phyloP scores from a whole-genome alignment of 495 filamentous ascomycete genomes.

The Penicillium chermesinum region DNA sequence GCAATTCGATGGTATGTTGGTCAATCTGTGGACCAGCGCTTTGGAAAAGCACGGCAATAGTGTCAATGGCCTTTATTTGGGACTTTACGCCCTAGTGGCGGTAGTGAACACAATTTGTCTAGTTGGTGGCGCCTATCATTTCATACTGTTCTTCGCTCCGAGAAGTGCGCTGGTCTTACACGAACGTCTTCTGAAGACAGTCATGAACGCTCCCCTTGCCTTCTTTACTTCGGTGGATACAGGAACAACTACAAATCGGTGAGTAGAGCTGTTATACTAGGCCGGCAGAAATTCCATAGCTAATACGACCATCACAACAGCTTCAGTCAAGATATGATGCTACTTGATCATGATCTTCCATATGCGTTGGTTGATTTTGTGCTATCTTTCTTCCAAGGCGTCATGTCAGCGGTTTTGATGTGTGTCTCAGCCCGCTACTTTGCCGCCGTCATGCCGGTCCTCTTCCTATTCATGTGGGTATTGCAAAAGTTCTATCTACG shows the following conservation, averaged over 20 bases:
- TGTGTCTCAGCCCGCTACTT: slow-evolving; percentile 5
- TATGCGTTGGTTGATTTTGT: not conserved
- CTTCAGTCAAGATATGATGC: slow-evolving; percentile 13
- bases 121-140: slow-evolving; percentile 1
- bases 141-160: not conserved
- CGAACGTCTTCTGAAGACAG: not conserved
- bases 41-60: not conserved
- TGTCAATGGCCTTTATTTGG: slow-evolving; percentile 1
- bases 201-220: slow-evolving; percentile 5
- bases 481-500: slow-evolving; percentile 49
- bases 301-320: not conserved
- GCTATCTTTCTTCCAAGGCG: not conserved
- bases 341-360: slow-evolving; percentile 9
- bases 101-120: not conserved
- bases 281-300: too few relatives aligned
- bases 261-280: not conserved
- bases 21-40: not conserved
- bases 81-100: not conserved
- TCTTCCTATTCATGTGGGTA: slow-evolving; percentile 2
- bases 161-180: not conserved
- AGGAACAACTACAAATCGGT: slow-evolving; percentile 6
- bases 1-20: not conserved
- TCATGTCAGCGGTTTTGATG: slow-evolving; percentile 3
- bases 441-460: not conserved
- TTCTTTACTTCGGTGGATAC: slow-evolving; percentile 8